These are phyloP conservation scores for Pluteus cervinus DNA, from an alignment of 768 basidiomycete species.

Conservation along the genomic window DNA sequence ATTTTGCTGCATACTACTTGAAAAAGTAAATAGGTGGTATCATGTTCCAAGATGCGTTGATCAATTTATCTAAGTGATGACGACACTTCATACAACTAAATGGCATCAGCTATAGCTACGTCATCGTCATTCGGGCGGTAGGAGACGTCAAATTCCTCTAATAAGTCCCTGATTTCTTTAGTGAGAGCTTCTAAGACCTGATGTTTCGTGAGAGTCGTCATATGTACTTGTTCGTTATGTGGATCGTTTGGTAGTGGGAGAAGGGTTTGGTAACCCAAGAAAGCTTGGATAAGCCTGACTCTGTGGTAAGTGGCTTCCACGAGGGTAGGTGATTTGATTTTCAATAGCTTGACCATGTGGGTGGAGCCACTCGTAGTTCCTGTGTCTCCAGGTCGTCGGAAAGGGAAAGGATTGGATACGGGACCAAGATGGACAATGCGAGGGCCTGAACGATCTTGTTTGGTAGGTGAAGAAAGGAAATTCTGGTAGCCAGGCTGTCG, in stretches of 20 bases:
- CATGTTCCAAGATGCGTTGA: too few species aligned
- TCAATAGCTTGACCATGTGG: constrained; percentile 28
- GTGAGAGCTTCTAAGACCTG: constrained; percentile 47
- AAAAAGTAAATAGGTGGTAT: too few species aligned
- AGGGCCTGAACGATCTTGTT: constrained; percentile 26
- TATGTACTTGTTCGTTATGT: constrained; percentile 29
- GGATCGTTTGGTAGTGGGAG: constrained; percentile 38
- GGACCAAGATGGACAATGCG: constrained; percentile 62
- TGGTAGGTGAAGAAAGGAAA: constrained; percentile 22
- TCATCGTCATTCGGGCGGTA: constrained; percentile 19
- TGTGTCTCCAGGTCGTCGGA: constrained; percentile 17
- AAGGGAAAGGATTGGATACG: constrained; percentile 28
- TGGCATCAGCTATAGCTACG: background rate
- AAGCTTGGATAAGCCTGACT: constrained; percentile 55
- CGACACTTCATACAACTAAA: too few species aligned
- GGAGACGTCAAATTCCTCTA: constrained; percentile 52
- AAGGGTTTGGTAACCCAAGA: constrained; percentile 56
- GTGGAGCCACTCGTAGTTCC: constrained; percentile 15
- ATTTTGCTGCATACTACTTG: constrained; percentile 3
- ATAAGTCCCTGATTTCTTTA: constrained; percentile 48
- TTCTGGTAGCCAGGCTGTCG: constrained; percentile 22
- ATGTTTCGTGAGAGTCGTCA: constrained; percentile 46
- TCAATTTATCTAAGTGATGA: too few species aligned
- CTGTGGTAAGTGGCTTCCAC: constrained; percentile 54
- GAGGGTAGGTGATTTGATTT: constrained; percentile 45